Base-by-base conservation (phyloP, 305 asterid genomes). In the Vinca major region DNA sequence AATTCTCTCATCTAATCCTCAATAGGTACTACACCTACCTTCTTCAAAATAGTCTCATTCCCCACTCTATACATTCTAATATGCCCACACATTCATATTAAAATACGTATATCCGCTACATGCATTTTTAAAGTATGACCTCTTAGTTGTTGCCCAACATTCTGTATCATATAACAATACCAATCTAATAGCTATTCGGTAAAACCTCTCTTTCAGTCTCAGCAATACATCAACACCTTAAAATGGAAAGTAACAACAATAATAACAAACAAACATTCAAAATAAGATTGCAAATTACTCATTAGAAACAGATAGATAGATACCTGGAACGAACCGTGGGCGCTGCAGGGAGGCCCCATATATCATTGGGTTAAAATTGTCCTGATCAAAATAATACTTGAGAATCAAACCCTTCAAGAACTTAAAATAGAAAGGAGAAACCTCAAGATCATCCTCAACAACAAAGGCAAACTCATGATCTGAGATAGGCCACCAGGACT, bases 271-370 rank as follows among this genome's bases (percentile, higher is more conserved):
- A 26, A 26, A 26, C 1, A 26, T 26, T 26, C 33, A 26, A 26
- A 26, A 26, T 26, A 26, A 26, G 33, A 26, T 26, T 26, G 33
- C 33, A 26, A 26, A 26, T 26, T 26, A 26, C 1, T 26, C 33
- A 26, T 26, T 26, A 26, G 33, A 26, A 26, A 26, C 33, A 26
- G 33, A 26, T 26, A 26, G 33, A n/a, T 14, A 57, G 65, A 45
- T 83, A 91, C 98, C 98, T 86, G 96, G 89, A 65, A 91, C 96
- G 56, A 91, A 91, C 75, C 96, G 81, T 8, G 95, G 96, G 78
- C 98, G 75, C 78, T 91, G 98, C 78, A 91, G 63, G 39, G 96
- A 86, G 41, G 87, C 94, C 51, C 96, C 96, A 47, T 85, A 89
- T 61, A 87, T 75, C 74, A 75, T 73, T 69, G 94, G 91, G 70